These are phyloP conservation scores for Myriosclerotinia scirpicola DNA, from an alignment of 2,329 filamentous ascomycete genomes.

Conservation along the genomic window DNA sequence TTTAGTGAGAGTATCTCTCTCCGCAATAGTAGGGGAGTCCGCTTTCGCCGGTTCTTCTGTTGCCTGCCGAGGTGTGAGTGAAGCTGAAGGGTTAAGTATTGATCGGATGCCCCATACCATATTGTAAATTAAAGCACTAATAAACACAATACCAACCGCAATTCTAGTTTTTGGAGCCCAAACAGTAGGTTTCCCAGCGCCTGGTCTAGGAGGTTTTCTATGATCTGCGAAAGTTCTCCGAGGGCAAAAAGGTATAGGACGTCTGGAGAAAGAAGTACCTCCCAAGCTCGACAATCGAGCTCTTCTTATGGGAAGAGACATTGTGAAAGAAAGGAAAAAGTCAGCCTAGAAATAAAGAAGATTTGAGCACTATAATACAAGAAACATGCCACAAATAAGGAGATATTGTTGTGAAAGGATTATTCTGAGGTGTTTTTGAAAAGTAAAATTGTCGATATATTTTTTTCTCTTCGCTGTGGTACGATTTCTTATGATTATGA, in stretches of 20 bases:
- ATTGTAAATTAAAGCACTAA: conserved; percentile 50
- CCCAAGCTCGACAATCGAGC: conserved; percentile 24
- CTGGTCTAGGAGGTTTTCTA: conserved; percentile 29
- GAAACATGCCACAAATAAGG: conserved; percentile 35
- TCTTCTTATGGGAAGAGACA: conserved; percentile 30
- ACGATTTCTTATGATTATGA: conserved; percentile 21
- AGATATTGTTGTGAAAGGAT: conserved; percentile 20
- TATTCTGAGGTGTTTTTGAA: background rate
- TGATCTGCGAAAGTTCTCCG: conserved; percentile 33
- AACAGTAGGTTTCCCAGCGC: conserved; percentile 34
- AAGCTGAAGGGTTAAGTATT: conserved; percentile 23
- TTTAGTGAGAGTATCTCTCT: conserved; percentile 79
- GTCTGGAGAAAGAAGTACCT: conserved; percentile 14
- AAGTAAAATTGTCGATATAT: background rate
- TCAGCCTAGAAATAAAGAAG: conserved; percentile 13
- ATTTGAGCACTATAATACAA: conserved; percentile 29
- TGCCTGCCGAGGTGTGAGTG: conserved; percentile 34
- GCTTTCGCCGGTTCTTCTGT: conserved; percentile 44
- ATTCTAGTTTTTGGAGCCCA: conserved; percentile 50
- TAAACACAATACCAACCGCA: conserved; percentile 50
- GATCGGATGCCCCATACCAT: conserved; percentile 44
- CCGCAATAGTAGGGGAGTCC: conserved; percentile 73
- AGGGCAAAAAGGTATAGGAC: conserved; percentile 24
- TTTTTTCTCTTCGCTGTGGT: conserved; percentile 14
- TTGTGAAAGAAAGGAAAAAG: conserved; percentile 30